phyloP scores from a whole-genome alignment of 2,329 filamentous ascomycete genomes.

The Ophiocordyceps camponoti-rufipedis region DNA sequence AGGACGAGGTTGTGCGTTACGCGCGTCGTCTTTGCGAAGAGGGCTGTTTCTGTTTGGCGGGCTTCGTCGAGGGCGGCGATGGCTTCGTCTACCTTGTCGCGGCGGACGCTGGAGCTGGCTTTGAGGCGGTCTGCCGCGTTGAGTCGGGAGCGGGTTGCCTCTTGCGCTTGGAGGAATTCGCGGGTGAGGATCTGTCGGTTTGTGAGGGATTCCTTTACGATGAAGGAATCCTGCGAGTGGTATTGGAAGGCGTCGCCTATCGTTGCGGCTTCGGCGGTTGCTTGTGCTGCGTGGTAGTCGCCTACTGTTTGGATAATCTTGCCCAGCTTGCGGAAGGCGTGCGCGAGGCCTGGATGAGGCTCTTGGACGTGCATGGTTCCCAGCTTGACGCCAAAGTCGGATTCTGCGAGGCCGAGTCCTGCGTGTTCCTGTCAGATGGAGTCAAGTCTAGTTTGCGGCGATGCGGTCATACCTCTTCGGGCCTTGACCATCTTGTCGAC shows the following conservation, averaged over 20 bases:
- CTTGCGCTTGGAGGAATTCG: slow-evolving; percentile 82
- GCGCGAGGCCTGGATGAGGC: slow-evolving; percentile 69
- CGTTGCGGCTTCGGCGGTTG: slow-evolving; percentile 88
- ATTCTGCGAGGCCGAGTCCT: slow-evolving; percentile 84
- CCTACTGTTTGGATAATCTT: slow-evolving; percentile 86
- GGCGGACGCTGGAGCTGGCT: slow-evolving; percentile 65
- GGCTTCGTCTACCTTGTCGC: slow-evolving; percentile 97
- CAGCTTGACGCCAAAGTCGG: slow-evolving; percentile 83
- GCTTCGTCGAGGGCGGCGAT: slow-evolving; percentile 82
- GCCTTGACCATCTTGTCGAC: slow-evolving; percentile 87
- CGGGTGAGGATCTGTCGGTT: slow-evolving; percentile 94
- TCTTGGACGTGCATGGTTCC: slow-evolving; percentile 78
- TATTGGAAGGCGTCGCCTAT: slow-evolving; percentile 88
- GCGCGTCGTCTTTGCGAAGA: slow-evolving; percentile 69
- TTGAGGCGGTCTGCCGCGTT: slow-evolving; percentile 80
- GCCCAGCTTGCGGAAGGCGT: slow-evolving; percentile 87
- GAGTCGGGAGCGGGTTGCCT: slow-evolving; percentile 64
- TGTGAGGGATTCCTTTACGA: slow-evolving; percentile 94
- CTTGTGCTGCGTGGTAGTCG: slow-evolving; percentile 90
- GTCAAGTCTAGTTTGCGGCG: not conserved
- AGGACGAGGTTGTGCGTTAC: slow-evolving; percentile 79
- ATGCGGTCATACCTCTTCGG: slow-evolving; percentile 50
- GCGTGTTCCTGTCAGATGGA: slow-evolving; percentile 3
- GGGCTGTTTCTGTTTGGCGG: slow-evolving; percentile 58
- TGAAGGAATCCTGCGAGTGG: slow-evolving; percentile 88